Percentiles rank a stretch among this genome's conserved stretches.
Conservation (phyloP, 192 early-diverging fungal genomes). For the Backusella morwellensis region DNA sequence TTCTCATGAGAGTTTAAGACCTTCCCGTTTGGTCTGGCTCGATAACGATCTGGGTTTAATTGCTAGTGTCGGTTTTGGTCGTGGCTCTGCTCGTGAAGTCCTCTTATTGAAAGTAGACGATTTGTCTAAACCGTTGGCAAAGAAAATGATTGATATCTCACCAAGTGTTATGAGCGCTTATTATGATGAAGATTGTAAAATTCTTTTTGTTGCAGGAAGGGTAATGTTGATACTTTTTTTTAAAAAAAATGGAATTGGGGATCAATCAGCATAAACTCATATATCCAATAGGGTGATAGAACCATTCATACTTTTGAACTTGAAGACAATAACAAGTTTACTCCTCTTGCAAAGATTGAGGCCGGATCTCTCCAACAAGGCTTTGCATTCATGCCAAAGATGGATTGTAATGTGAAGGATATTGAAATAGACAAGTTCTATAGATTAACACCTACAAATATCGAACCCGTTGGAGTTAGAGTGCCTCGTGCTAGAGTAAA, state of each 20-base stretch:
- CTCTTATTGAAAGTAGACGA: slow-evolving; percentile 47
- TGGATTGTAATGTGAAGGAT: slow-evolving; percentile 54
- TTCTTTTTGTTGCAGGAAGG: slow-evolving; percentile 71
- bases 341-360: slow-evolving; percentile 59
- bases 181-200: slow-evolving; percentile 65
- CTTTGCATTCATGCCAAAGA: slow-evolving; percentile 72
- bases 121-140: slow-evolving; percentile 36
- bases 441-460: slow-evolving; percentile 61
- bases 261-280: not conserved
- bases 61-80: slow-evolving; percentile 72
- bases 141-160: slow-evolving; percentile 63
- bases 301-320: slow-evolving; percentile 76
- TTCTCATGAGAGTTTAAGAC: slow-evolving; percentile 65
- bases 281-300: slow-evolving; percentile 56
- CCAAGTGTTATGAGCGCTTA: slow-evolving; percentile 72
- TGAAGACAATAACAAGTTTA: slow-evolving; percentile 30
- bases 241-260: not conserved
- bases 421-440: slow-evolving; percentile 73
- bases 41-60: slow-evolving; percentile 43
- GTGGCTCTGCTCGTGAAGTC: slow-evolving; percentile 70
- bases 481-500: slow-evolving; percentile 69
- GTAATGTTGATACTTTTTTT: slow-evolving; percentile 10
- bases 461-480: slow-evolving; percentile 72
- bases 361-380: slow-evolving; percentile 62
- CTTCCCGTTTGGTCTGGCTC: slow-evolving; percentile 68